These are phyloP conservation scores for Fusarium subglutinans DNA, from an alignment of 2,329 filamentous ascomycete species.

Conservation along the genomic window DNA sequence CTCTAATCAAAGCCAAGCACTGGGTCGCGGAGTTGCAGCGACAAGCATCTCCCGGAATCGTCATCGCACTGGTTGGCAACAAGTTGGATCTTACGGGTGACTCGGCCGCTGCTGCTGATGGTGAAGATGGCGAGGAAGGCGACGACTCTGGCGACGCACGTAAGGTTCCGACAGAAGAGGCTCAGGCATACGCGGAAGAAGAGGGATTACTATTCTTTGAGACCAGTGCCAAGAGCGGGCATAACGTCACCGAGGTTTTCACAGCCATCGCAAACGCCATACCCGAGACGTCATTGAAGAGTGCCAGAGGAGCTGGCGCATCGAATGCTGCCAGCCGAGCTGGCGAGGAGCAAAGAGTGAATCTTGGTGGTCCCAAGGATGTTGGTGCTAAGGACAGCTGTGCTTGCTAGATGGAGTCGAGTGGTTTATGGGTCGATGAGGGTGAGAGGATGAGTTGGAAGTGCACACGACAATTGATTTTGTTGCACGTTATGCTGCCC, in stretches of 20 bases:
- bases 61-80: conserved; percentile 97
- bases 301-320: conserved; percentile 76
- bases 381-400: conserved; percentile 88
- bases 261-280: conserved; percentile 98
- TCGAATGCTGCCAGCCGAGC: conserved; percentile 67
- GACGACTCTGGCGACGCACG: conserved; percentile 77
- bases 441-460: conserved; percentile 16
- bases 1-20: conserved; percentile 95
- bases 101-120: conserved; percentile 51
- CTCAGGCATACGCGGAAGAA: conserved; percentile 92
- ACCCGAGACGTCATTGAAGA: conserved; percentile 95
- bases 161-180: conserved; percentile 91
- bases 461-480: conserved; percentile 33
- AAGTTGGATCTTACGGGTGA: conserved; percentile 88
- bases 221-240: conserved; percentile 95
- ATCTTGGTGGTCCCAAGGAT: conserved; percentile 78
- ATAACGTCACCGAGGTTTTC: conserved; percentile 95
- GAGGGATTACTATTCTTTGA: conserved; percentile 96
- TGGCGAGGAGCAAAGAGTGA: conserved; percentile 79
- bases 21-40: conserved; percentile 98
- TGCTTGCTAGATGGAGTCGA: conserved; percentile 70
- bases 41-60: conserved; percentile 94
- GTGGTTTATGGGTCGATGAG: conserved; percentile 4
- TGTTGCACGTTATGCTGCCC: conserved; percentile 40
- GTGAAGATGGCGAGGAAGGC: conserved; percentile 64